Percentiles rank a stretch among this genome's conserved stretches.
Evolutionary conservation across 2,329 filamentous ascomycete genomes (phyloP).

Genomic region (Phyllosticta paracitricarpa): DNA sequence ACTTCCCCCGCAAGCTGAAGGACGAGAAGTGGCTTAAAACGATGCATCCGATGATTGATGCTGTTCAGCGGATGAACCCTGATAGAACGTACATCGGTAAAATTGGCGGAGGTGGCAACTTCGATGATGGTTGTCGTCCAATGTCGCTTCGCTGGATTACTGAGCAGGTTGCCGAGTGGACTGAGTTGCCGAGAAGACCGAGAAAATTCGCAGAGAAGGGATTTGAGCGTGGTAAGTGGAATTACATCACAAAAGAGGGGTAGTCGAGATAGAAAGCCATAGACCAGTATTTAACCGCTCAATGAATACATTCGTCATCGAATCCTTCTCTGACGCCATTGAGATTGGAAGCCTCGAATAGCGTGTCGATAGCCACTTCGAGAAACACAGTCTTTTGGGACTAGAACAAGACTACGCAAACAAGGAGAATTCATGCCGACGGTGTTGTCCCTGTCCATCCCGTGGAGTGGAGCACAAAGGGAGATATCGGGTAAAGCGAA

Average conservation of each 20-base stretch:
- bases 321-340: too few relatives aligned
- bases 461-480: too few relatives aligned
- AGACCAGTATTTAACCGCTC: too few relatives aligned
- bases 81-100: neutral
- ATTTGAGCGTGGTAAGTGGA: neutral
- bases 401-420: too few relatives aligned
- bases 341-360: too few relatives aligned
- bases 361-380: too few relatives aligned
- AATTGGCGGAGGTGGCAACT: neutral
- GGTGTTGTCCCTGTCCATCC: too few relatives aligned
- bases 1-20: neutral
- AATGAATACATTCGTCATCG: too few relatives aligned
- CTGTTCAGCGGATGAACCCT: neutral
- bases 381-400: too few relatives aligned
- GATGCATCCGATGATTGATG: neutral
- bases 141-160: neutral
- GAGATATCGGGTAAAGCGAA: too few relatives aligned
- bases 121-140: neutral
- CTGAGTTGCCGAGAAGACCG: neutral
- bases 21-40: neutral
- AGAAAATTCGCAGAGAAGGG: neutral
- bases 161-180: neutral
- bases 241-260: constrained; percentile 1
- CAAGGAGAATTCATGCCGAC: too few relatives aligned
- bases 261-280: too few relatives aligned